Percentiles rank a stretch among this genome's conserved stretches.
These are phyloP conservation scores for Verticillium longisporum DNA, from an alignment of 2,329 filamentous ascomycete species.

Conservation along the genomic window DNA sequence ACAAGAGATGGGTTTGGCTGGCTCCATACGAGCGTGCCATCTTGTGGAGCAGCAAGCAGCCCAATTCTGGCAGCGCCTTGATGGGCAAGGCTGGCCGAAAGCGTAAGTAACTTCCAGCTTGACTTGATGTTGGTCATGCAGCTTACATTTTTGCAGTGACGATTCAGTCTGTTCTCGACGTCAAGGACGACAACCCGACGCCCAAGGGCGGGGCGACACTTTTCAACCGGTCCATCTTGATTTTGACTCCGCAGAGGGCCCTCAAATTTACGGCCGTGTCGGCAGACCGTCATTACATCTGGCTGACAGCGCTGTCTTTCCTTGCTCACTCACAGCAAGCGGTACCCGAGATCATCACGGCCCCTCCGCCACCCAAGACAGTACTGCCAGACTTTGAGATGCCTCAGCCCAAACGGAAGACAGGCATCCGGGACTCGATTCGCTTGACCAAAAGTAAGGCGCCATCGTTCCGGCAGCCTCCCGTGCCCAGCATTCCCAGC, in stretches of 20 bases:
- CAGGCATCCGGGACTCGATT: conserved; percentile 78
- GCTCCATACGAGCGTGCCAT: conserved; percentile 94
- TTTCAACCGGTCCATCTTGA: conserved; percentile 92
- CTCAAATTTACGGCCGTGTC: conserved; percentile 88
- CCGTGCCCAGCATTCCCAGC: conserved; percentile 36
- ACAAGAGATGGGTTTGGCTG: conserved; percentile 98
- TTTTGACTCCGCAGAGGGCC: conserved; percentile 86
- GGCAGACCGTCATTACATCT: conserved; percentile 84
- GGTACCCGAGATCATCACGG: conserved; percentile 63
- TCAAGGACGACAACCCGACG: conserved; percentile 84
- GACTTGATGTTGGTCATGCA: conserved; percentile 14
- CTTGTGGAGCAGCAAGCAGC: conserved; percentile 98
- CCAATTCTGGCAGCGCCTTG: conserved; percentile 76
- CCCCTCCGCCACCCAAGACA: conserved; percentile 43
- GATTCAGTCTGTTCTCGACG: conserved; percentile 94
- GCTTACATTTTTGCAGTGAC: conserved; percentile 51
- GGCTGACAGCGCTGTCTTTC: conserved; percentile 92
- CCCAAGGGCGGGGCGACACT: conserved; percentile 62
- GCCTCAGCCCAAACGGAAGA: conserved; percentile 36
- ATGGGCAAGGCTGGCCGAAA: conserved; percentile 94
- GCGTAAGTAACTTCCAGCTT: conserved; percentile 49
- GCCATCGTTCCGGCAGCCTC: conserved; percentile 33
- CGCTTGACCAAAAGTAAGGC: conserved; percentile 72
- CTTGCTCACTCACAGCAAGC: conserved; percentile 82
- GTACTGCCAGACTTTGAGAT: conserved; percentile 45